Evolutionary conservation across 805 yeast species (phyloP).

Genomic region (Wickerhamomyces rabaulensis): DNA sequence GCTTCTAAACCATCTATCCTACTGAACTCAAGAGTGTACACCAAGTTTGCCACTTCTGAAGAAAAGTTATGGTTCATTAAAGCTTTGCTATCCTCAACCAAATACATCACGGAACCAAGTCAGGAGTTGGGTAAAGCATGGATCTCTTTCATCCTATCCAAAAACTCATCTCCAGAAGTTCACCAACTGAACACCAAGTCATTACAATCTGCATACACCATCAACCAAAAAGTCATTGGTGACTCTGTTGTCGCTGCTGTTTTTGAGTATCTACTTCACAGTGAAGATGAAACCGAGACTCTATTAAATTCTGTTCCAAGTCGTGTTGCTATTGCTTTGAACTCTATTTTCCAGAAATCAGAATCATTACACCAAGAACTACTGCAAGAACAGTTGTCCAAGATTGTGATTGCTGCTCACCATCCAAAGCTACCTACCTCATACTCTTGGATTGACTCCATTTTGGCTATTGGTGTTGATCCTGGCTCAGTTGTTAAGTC

Average conservation of each 20-base stretch:
- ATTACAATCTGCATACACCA: constrained; percentile 28
- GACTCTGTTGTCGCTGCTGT: constrained; percentile 39
- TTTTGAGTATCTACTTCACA: constrained; percentile 22
- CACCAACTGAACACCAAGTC: constrained; percentile 13
- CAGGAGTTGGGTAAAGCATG: constrained; percentile 36
- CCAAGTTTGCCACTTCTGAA: constrained; percentile 39
- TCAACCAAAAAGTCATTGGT: constrained; percentile 37
- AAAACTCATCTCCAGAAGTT: constrained; percentile 15
- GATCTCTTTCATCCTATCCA: constrained; percentile 43
- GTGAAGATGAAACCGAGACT: constrained; percentile 8
- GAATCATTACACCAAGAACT: constrained; percentile 14
- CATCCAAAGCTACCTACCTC: constrained; percentile 34
- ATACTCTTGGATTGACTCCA: constrained; percentile 73
- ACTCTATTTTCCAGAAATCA: constrained; percentile 30
- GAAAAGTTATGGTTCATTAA: constrained; percentile 51
- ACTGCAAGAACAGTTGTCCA: constrained; percentile 30
- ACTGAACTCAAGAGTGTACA: constrained; percentile 40
- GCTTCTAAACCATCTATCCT: constrained; percentile 43
- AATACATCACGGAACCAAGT: constrained; percentile 15
- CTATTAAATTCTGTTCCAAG: constrained; percentile 22
- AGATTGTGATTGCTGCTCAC: constrained; percentile 41
- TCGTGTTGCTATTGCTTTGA: constrained; percentile 32
- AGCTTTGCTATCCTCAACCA: constrained; percentile 35
- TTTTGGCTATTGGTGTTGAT: constrained; percentile 53
- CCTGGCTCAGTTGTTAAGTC: constrained; percentile 52